A percentile compares a stretch with the other conserved stretches of the same genome.
phyloP scores from a whole-genome alignment of 495 filamentous ascomycete species.

The Evernia prunastri region DNA sequence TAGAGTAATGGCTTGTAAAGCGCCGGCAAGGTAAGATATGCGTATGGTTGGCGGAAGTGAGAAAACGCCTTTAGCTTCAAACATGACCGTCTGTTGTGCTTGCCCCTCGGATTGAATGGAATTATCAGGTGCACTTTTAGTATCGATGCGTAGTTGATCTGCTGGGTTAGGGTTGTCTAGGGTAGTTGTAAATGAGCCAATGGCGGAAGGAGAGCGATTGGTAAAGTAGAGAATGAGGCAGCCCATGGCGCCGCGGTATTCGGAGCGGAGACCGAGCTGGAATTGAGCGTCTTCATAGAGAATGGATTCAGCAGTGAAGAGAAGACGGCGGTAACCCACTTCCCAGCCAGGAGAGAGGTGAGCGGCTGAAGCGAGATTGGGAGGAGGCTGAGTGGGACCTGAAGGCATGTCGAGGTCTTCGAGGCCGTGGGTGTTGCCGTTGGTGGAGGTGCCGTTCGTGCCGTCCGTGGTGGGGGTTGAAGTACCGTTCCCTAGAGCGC shows the following conservation, averaged over 20 bases:
- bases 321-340: slow-evolving; percentile 76
- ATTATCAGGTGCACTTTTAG: slow-evolving; percentile 82
- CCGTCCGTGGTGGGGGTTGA: slow-evolving; percentile 34
- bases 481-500: slow-evolving; percentile 44
- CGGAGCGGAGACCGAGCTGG: slow-evolving; percentile 84
- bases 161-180: slow-evolving; percentile 71
- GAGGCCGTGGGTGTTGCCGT: slow-evolving; percentile 48
- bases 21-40: slow-evolving; percentile 88
- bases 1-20: slow-evolving; percentile 86
- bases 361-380: slow-evolving; percentile 85
- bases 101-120: slow-evolving; percentile 67
- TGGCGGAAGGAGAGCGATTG: slow-evolving; percentile 78
- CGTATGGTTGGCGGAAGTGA: slow-evolving; percentile 81
- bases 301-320: slow-evolving; percentile 74
- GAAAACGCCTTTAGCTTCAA: slow-evolving; percentile 79
- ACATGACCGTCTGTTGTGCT: slow-evolving; percentile 90
- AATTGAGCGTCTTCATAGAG: slow-evolving; percentile 94
- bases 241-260: slow-evolving; percentile 89
- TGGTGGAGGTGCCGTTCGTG: slow-evolving; percentile 30
- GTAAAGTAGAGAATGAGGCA: slow-evolving; percentile 93
- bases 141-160: slow-evolving; percentile 67
- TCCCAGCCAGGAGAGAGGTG: slow-evolving; percentile 96
- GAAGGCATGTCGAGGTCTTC: slow-evolving; percentile 71
- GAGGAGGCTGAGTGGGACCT: slow-evolving; percentile 53
- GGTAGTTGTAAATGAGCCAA: slow-evolving; percentile 89